Percentiles rank a stretch among this genome's conserved stretches.
Conservation (phyloP, 768 basidiomycete species). For the Termitomyces sp. region DNA sequence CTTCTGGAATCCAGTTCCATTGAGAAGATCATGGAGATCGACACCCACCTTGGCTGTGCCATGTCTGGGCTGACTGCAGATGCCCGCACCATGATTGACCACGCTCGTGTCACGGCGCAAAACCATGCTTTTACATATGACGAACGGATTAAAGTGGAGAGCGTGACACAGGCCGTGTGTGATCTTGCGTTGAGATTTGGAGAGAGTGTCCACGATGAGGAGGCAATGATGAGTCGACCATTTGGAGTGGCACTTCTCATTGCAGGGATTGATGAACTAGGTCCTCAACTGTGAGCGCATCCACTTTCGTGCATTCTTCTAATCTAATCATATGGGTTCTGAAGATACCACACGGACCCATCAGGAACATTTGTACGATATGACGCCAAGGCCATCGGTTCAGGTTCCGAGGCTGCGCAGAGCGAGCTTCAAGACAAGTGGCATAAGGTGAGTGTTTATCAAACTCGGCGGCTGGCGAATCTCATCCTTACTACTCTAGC, state of each 20-base stretch:
- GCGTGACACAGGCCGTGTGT: slow-evolving; percentile 96
- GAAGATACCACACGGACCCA: slow-evolving; percentile 96
- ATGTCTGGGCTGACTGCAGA: slow-evolving; percentile 98
- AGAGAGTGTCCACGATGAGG: slow-evolving; percentile 98
- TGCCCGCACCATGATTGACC: slow-evolving; percentile 99
- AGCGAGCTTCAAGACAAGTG: slow-evolving; percentile 96
- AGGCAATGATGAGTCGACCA: slow-evolving; percentile 98
- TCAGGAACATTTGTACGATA: slow-evolving; percentile 97
- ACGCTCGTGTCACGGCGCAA: slow-evolving; percentile 93
- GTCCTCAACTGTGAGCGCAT: slow-evolving; percentile 82
- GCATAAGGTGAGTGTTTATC: slow-evolving; percentile 64
- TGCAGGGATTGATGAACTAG: slow-evolving; percentile 94
- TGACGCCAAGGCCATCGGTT: slow-evolving; percentile 97
- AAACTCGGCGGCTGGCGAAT: neutral
- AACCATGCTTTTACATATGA: slow-evolving; percentile 97
- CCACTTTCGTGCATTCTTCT: neutral
- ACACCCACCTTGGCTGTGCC: slow-evolving; percentile 91
- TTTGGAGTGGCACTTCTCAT: slow-evolving; percentile 97
- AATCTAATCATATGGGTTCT: neutral
- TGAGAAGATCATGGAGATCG: slow-evolving; percentile 99
- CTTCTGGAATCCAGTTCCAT: slow-evolving; percentile 93
- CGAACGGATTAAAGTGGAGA: slow-evolving; percentile 95
- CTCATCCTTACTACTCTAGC: slow-evolving; percentile 38
- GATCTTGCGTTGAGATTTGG: slow-evolving; percentile 96
- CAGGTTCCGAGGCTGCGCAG: slow-evolving; percentile 96